phyloP scores from a whole-genome alignment of 2,329 filamentous ascomycete species.

The Elsinoe australis region DNA sequence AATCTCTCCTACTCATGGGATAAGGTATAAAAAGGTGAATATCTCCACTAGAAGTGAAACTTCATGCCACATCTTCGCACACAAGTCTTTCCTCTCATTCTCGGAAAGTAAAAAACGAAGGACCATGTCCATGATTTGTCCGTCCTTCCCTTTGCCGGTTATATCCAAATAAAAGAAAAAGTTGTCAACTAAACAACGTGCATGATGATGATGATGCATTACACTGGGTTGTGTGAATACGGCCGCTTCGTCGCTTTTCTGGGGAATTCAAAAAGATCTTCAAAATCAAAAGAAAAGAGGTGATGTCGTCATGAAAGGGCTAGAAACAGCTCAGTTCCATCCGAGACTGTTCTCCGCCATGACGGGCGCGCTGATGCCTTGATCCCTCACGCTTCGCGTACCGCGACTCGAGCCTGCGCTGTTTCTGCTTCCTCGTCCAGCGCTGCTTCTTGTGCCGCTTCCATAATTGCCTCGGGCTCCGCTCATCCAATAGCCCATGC shows the following conservation, averaged over 20 bases:
- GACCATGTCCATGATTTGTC: not conserved
- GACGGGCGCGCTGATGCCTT: constrained; percentile 79
- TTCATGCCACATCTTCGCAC: no score
- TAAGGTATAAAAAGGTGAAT: constrained; percentile 16
- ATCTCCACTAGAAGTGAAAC: constrained; percentile 14
- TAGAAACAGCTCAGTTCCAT: constrained; percentile 61
- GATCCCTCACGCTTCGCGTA: constrained; percentile 54
- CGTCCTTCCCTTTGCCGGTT: no score
- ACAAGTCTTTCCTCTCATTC: no score
- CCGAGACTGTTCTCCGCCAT: constrained; percentile 91
- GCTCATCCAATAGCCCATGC: constrained; percentile 55
- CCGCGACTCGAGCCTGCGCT: constrained; percentile 60
- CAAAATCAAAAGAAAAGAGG: not conserved
- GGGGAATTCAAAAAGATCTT: not conserved
- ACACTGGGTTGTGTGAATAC: constrained; percentile 1
- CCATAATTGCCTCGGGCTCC: constrained; percentile 46
- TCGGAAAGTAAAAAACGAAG: not conserved
- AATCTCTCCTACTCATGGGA: not conserved
- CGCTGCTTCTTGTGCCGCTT: constrained; percentile 37
- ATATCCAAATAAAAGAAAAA: constrained; percentile 10
- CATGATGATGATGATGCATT: not conserved
- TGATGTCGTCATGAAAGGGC: no score
- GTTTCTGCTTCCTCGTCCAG: constrained; percentile 33
- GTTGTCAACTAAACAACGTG: not conserved
- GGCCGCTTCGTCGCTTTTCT: constrained; percentile 14